Evolutionary conservation across 768 basidiomycete genomes (phyloP).

Genomic region (Pisolithus marmoratus): DNA sequence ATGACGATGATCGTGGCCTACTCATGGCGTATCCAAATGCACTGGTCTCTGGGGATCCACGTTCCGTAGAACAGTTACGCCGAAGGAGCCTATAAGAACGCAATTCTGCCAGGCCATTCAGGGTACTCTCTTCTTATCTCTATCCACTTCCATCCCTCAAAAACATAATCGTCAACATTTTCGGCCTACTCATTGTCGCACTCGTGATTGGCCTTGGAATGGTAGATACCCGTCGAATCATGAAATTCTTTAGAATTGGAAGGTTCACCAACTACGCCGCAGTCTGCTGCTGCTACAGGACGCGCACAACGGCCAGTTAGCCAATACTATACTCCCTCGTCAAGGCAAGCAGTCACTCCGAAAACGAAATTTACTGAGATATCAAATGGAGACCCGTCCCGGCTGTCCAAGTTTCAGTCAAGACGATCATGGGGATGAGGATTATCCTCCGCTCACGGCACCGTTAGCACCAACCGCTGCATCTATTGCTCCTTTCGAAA

Average conservation of each 20-base stretch:
- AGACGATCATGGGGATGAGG: constrained; percentile 6
- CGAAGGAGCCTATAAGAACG: constrained; percentile 20
- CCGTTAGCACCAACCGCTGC: constrained; percentile 23
- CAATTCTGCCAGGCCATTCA: constrained; percentile 6
- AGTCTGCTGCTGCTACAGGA: constrained; percentile 8
- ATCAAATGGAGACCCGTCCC: constrained; percentile 1
- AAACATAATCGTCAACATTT: constrained; percentile 20
- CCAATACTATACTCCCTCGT: constrained; percentile 13
- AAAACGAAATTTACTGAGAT: background rate
- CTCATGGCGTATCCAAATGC: constrained; percentile 15
- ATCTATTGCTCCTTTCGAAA: constrained; percentile 24
- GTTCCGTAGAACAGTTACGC: too few relatives aligned
- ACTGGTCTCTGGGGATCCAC: too few relatives aligned
- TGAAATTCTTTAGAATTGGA: constrained; percentile 27
- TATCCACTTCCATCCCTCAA: constrained; percentile 10
- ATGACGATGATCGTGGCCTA: constrained; percentile 1
- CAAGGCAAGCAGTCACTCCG: constrained; percentile 11
- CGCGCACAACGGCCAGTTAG: constrained; percentile 19
- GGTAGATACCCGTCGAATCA: constrained; percentile 28
- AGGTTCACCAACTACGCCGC: constrained; percentile 20
- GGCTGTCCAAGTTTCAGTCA: constrained; percentile 5
- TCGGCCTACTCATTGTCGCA: constrained; percentile 15
- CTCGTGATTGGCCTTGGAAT: constrained; percentile 22
- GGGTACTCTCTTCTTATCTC: constrained; percentile 9
- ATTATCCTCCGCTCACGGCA: constrained; percentile 30